Conservation (phyloP, 495 filamentous ascomycete genomes). For the Aspergillus diversus region DNA sequence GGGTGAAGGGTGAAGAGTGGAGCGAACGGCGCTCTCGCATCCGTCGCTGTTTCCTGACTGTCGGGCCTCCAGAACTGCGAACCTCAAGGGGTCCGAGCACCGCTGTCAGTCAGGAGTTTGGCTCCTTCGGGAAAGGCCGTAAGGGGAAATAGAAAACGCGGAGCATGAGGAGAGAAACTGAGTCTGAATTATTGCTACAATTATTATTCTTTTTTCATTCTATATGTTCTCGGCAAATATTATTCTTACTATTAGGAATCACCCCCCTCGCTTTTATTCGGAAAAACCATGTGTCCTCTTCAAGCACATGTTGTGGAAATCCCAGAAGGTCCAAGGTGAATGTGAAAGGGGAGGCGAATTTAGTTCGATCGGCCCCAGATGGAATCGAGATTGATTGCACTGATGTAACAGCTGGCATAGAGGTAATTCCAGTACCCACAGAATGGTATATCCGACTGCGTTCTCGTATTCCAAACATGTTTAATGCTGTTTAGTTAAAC, state of each 20-base stretch:
- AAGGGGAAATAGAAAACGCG: constrained; percentile 8
- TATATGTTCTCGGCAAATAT: neutral
- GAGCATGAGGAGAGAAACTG: neutral
- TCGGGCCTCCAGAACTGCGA: constrained; percentile 39
- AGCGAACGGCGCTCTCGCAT: constrained; percentile 47
- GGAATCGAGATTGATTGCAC: no score
- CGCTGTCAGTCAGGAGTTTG: constrained; percentile 21
- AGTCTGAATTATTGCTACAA: constrained; percentile 1
- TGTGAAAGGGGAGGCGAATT: neutral
- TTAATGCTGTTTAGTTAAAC: no score
- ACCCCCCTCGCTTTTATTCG: constrained; percentile 1
- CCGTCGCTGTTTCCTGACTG: constrained; percentile 47
- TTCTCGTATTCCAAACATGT: no score
- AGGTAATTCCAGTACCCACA: no score
- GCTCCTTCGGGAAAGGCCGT: constrained; percentile 3
- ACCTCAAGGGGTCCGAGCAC: constrained; percentile 34
- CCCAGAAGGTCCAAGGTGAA: neutral
- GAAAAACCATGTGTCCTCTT: neutral
- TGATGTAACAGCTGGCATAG: no score
- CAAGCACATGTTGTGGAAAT: constrained; percentile 4
- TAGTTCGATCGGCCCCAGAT: neutral
- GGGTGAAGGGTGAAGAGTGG: constrained; percentile 29
- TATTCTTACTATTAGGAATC: constrained; percentile 2
- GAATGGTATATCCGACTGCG: no score
- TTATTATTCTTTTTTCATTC: constrained; percentile 3